Percentiles rank a stretch among this genome's conserved stretches.
These are phyloP conservation scores for Vigna nakashimae DNA, from an alignment of 306 rosid species.

Conservation along the genomic window DNA sequence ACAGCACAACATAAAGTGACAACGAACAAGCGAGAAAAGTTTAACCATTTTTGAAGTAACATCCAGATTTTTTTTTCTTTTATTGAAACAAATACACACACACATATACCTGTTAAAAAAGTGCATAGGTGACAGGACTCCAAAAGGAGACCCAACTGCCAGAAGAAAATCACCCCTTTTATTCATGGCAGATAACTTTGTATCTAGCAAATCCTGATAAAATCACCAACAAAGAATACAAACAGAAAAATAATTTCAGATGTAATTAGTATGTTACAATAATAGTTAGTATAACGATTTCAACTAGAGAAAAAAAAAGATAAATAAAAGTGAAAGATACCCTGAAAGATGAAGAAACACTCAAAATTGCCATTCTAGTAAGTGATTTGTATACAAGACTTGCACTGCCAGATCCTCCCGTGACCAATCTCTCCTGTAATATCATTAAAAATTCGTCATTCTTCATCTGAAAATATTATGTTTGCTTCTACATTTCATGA, in stretches of 20 bases:
- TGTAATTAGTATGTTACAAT: slow-evolving; percentile 32
- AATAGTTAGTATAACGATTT: slow-evolving; percentile 29
- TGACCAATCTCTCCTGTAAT: slow-evolving; percentile 63
- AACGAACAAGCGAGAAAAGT: slow-evolving; percentile 23
- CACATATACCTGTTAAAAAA: slow-evolving; percentile 81
- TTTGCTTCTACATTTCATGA: slow-evolving; percentile 42
- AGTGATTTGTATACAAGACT: slow-evolving; percentile 61
- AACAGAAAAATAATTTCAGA: slow-evolving; percentile 25
- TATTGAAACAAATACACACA: background rate
- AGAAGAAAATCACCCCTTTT: slow-evolving; percentile 83
- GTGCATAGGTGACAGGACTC: slow-evolving; percentile 86
- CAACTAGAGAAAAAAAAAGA: slow-evolving; percentile 4
- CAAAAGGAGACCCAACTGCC: slow-evolving; percentile 96
- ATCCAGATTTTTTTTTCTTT: background rate
- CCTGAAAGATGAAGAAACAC: slow-evolving; percentile 66
- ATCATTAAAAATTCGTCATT: slow-evolving; percentile 50
- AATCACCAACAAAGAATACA: slow-evolving; percentile 38
- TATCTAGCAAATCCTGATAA: slow-evolving; percentile 63
- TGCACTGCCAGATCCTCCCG: slow-evolving; percentile 50
- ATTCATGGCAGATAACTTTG: slow-evolving; percentile 59
- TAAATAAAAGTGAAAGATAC: slow-evolving; percentile 50
- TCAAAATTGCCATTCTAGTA: slow-evolving; percentile 86
- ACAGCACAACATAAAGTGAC: slow-evolving; percentile 22
- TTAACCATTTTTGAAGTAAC: slow-evolving; percentile 36
- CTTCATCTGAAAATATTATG: slow-evolving; percentile 39